These are phyloP conservation scores for Quercus alba DNA, from an alignment of 306 rosid genomes.

Conservation along the genomic window DNA sequence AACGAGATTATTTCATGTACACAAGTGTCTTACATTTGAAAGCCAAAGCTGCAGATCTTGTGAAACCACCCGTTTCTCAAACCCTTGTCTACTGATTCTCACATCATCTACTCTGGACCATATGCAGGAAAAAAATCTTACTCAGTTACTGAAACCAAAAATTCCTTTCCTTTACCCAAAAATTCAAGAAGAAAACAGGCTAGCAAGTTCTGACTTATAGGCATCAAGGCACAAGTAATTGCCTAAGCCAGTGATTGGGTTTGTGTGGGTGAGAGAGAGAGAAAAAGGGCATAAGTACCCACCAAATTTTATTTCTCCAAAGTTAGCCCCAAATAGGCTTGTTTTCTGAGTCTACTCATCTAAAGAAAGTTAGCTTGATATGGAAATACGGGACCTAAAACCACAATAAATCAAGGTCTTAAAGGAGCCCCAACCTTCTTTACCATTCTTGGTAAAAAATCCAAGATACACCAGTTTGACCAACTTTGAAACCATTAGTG, in stretches of 20 bases:
- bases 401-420: too few species aligned
- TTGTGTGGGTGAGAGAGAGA: too few species aligned
- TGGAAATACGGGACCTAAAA: too few species aligned
- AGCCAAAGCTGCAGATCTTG: slow-evolving; percentile 89
- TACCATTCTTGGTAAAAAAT: too few species aligned
- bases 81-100: slow-evolving; percentile 79
- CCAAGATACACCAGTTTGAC: too few species aligned
- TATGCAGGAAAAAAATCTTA: background rate
- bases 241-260: background rate
- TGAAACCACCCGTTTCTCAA: slow-evolving; percentile 94
- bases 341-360: too few species aligned
- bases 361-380: too few species aligned
- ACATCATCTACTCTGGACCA: slow-evolving; percentile 64
- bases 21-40: slow-evolving; percentile 65
- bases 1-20: background rate
- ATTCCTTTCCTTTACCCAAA: background rate
- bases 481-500: too few species aligned
- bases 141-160: background rate
- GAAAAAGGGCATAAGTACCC: background rate
- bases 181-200: background rate
- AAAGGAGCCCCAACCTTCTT: too few species aligned
- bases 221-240: background rate
- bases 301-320: background rate
- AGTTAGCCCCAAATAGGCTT: background rate
- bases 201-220: background rate